These are phyloP conservation scores for Xylariaceae sp. DNA, from an alignment of 2,329 filamentous ascomycete genomes.

Conservation along the genomic window DNA sequence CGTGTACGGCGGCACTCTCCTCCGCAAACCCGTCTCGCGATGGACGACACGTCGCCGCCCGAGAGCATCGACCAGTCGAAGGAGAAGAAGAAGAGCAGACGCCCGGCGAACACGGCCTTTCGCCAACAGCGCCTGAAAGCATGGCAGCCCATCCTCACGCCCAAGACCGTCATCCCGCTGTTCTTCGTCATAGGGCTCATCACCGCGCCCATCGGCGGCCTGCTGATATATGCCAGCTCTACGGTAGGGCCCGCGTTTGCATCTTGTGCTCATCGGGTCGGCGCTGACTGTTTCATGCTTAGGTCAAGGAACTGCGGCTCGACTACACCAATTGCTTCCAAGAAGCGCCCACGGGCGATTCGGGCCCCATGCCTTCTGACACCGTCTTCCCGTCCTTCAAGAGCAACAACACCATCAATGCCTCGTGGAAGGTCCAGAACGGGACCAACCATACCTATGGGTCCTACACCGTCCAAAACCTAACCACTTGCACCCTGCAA, in stretches of 20 bases:
- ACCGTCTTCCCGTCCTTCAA: constrained; percentile 68
- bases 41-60: constrained; percentile 42
- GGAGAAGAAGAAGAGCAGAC: constrained; percentile 84
- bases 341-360: constrained; percentile 38
- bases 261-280: constrained; percentile 10
- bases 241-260: constrained; percentile 44
- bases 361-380: constrained; percentile 43
- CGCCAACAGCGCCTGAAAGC: constrained; percentile 94
- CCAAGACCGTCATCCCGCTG: constrained; percentile 62
- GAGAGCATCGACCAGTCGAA: constrained; percentile 43
- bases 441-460: constrained; percentile 28
- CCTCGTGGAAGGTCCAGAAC: constrained; percentile 29
- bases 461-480: constrained; percentile 9
- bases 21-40: too few relatives aligned
- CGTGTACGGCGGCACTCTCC: background rate
- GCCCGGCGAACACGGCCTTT: constrained; percentile 93
- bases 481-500: constrained; percentile 59
- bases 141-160: constrained; percentile 97
- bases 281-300: constrained; percentile 2
- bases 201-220: constrained; percentile 85
- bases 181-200: constrained; percentile 74
- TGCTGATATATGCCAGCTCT: constrained; percentile 78
- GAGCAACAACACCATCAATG: constrained; percentile 30
- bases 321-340: constrained; percentile 77
- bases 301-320: constrained; percentile 86